A percentile compares a stretch with the other conserved stretches of the same genome.
phyloP scores from a whole-genome alignment of 163 green algal genomes.

The Volvox carteri region DNA sequence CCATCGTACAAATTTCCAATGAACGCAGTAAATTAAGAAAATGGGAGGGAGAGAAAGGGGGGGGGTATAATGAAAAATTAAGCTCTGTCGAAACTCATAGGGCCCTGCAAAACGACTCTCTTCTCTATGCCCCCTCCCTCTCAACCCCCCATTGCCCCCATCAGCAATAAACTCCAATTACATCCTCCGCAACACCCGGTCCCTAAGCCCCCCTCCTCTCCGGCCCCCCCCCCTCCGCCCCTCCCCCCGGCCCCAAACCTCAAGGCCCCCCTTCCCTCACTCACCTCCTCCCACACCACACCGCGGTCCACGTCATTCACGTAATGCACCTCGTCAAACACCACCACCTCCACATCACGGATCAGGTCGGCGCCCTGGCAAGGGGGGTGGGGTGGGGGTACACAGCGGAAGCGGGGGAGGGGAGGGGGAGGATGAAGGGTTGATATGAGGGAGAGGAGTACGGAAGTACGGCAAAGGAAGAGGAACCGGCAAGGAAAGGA shows the following conservation, averaged over 20 bases:
- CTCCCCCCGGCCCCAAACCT: background rate
- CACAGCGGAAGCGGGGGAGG: background rate
- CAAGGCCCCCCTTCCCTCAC: background rate
- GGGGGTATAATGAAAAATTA: too few relatives aligned
- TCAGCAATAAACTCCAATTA: too few relatives aligned
- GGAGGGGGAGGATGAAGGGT: background rate
- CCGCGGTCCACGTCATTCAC: slow-evolving; percentile 95
- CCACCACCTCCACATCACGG: slow-evolving; percentile 93
- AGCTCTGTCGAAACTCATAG: too few relatives aligned
- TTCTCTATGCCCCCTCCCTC: background rate
- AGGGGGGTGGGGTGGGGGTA: background rate
- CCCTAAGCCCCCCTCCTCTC: background rate
- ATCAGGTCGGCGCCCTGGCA: slow-evolving; percentile 86
- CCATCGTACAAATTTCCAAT: too few relatives aligned
- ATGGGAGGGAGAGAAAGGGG: too few relatives aligned
- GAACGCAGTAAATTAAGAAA: too few relatives aligned
- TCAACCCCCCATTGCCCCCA: background rate
- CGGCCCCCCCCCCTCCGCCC: background rate
- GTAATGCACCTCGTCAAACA: slow-evolving; percentile 98
- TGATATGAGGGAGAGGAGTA: background rate
- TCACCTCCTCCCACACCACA: slow-evolving; percentile 96
- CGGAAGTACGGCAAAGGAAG: too few relatives aligned
- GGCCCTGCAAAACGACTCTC: too few relatives aligned
- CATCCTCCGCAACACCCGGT: background rate
- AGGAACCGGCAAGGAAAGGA: too few relatives aligned